These are phyloP conservation scores for Skeletonema menzelii DNA, from an alignment of 108 stramenopile genomes.

Conservation along the genomic window DNA sequence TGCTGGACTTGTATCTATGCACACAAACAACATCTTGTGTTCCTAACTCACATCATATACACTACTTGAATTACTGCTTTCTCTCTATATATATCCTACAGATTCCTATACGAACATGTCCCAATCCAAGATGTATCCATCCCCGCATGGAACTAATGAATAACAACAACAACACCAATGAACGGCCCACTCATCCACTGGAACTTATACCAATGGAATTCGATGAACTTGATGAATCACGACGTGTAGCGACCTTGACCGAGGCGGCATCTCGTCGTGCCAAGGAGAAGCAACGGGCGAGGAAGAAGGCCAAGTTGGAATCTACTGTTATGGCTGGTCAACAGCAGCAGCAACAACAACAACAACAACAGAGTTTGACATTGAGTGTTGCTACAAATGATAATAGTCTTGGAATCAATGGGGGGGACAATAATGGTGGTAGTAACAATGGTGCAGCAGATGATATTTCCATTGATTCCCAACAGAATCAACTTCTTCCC, in stretches of 20 bases:
- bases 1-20: not conserved
- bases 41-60: not conserved
- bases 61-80: not conserved
- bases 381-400: too few relatives aligned
- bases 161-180: constrained; percentile 27
- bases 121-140: constrained; percentile 26
- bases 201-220: constrained; percentile 86
- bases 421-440: not conserved
- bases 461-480: not conserved
- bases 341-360: too few relatives aligned
- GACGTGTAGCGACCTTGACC: constrained; percentile 18
- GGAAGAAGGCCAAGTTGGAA: constrained; percentile 42
- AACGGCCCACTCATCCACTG: constrained; percentile 40
- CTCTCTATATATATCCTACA: not conserved
- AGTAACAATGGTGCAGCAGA: not conserved
- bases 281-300: constrained; percentile 50
- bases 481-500: not conserved
- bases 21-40: too few relatives aligned
- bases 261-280: constrained; percentile 31
- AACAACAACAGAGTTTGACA: not conserved
- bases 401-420: constrained; percentile 22
- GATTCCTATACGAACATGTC: constrained; percentile 27
- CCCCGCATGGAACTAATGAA: constrained; percentile 7
- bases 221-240: constrained; percentile 78
- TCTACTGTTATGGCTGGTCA: constrained; percentile 13